Evolutionary conservation across 768 basidiomycete genomes (phyloP).

Genomic region (Lactarius deliciosus): DNA sequence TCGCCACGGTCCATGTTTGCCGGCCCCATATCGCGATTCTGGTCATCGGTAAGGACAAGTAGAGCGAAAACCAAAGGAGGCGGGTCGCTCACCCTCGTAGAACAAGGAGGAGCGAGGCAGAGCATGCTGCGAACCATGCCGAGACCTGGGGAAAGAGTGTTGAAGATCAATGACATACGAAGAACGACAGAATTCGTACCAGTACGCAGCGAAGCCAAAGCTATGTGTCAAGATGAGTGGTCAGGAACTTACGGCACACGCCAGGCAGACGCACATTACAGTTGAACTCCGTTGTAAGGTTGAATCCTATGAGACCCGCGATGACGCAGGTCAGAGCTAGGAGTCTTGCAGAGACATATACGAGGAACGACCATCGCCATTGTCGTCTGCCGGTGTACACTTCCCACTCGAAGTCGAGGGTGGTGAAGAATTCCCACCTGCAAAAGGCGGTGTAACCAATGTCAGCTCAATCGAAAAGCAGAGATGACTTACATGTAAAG

Average conservation of each 20-base stretch:
- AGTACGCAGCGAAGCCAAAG: slow-evolving; percentile 24
- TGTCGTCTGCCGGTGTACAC: slow-evolving; percentile 26
- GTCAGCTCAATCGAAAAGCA: background rate
- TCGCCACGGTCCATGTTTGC: slow-evolving; percentile 4
- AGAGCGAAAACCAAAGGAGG: background rate
- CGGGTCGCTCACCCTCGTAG: slow-evolving; percentile 21
- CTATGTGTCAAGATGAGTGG: background rate
- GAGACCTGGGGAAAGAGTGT: background rate
- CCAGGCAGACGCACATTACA: slow-evolving; percentile 12
- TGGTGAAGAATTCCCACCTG: slow-evolving; percentile 26
- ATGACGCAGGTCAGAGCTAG: slow-evolving; percentile 20
- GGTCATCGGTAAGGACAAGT: background rate
- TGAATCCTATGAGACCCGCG: slow-evolving; percentile 23
- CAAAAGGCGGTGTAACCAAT: background rate
- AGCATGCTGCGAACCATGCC: slow-evolving; percentile 17
- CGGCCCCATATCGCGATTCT: slow-evolving; percentile 28
- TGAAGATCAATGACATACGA: background rate
- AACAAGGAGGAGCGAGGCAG: slow-evolving; percentile 24
- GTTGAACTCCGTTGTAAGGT: slow-evolving; percentile 14
- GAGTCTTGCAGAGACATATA: slow-evolving; percentile 14
- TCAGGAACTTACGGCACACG: background rate
- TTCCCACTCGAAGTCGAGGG: slow-evolving; percentile 25
- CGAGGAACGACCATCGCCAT: slow-evolving; percentile 28
- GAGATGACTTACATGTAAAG: slow-evolving; percentile 18
- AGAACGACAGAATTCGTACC: slow-evolving; percentile 8